Evolutionary conservation across 176 grass and related monocot genomes (phyloP).

Genomic region (bread wheat (Triticum aestivum)): IWGSC_CS_RefSeq_v2.1 NC_057799.1:431039752-431040251

Average conservation of each 20-base stretch:
- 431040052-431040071: conserved; percentile 93
- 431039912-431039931: conserved; percentile 79
- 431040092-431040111: conserved; percentile 83
- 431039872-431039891: conserved; percentile 85
- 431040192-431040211: conserved; percentile 64
- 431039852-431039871: conserved; percentile 84
- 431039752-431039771: conserved; percentile 75
- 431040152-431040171: conserved; percentile 86
- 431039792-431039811: conserved; percentile 79
- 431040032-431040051: conserved; percentile 82
- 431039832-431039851: conserved; percentile 83
- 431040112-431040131: conserved; percentile 78
- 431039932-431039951: conserved; percentile 91
- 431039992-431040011: conserved; percentile 60
- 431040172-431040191: conserved; percentile 76
- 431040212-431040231: conserved; percentile 73
- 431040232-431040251: conserved; percentile 82
- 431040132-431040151: conserved; percentile 63
- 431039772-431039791: conserved; percentile 77
- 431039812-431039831: conserved; percentile 70
- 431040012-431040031: conserved; percentile 63
- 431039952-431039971: conserved; percentile 73
- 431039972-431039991: conserved; percentile 70
- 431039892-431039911: conserved; percentile 71
- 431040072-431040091: conserved; percentile 79